These are phyloP conservation scores for Conoideocrella luteorostrata DNA, from an alignment of 2,329 filamentous ascomycete genomes.

Conservation along the genomic window DNA sequence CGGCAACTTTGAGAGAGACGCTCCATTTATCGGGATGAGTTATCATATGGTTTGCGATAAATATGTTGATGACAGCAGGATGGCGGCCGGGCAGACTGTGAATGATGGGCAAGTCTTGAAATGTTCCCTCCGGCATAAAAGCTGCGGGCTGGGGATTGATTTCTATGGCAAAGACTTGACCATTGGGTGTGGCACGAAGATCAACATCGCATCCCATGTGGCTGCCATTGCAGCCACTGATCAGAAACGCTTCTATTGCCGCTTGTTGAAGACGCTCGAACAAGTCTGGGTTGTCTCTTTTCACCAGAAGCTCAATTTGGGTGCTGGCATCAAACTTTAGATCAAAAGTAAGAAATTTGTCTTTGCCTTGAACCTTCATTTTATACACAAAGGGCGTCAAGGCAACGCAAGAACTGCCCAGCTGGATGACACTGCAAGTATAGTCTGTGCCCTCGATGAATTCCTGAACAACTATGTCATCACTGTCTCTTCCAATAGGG, in stretches of 20 bases:
- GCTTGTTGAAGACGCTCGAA: not conserved
- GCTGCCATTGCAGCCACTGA: not conserved
- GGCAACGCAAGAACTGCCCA: not conserved
- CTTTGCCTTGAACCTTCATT: not conserved
- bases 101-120: not conserved
- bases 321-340: not conserved
- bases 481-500: not conserved
- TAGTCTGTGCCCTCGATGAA: slow-evolving; percentile 1
- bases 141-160: not conserved
- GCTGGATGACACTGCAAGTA: not conserved
- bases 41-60: slow-evolving; percentile 2
- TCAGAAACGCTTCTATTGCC: not conserved
- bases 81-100: not conserved
- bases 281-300: not conserved
- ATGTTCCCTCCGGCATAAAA: not conserved
- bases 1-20: not conserved
- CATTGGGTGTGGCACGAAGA: not conserved
- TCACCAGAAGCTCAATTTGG: not conserved
- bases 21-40: not conserved
- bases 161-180: slow-evolving; percentile 1
- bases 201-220: slow-evolving; percentile 1
- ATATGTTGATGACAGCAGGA: not conserved
- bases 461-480: slow-evolving; percentile 3
- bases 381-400: not conserved
- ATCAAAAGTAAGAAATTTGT: slow-evolving; percentile 4